Conservation (phyloP, 768 basidiomycete genomes). For the Boletus barrowsii region DNA sequence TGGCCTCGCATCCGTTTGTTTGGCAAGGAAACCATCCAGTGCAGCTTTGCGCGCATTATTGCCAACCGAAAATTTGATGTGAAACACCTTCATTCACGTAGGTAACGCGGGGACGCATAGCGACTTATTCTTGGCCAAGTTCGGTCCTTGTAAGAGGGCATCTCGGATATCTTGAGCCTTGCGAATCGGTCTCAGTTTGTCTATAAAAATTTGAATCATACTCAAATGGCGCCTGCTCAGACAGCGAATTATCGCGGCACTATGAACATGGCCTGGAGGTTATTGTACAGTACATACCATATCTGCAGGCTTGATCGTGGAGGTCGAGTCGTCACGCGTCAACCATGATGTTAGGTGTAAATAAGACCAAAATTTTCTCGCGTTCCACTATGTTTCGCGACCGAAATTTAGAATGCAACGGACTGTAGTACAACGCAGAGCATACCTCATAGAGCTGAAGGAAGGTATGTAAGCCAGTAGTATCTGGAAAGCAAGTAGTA, state of each 20-base stretch:
- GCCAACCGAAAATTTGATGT: conserved; percentile 32
- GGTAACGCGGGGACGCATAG: conserved; percentile 25
- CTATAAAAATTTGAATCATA: too few species aligned
- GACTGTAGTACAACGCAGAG: background rate
- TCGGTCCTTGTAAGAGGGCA: conserved; percentile 23
- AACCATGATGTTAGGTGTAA: too few species aligned
- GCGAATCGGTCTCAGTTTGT: background rate
- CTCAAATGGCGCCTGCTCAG: too few species aligned
- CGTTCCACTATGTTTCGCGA: too few species aligned
- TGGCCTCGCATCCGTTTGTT: conserved; percentile 37
- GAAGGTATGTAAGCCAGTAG: conserved; percentile 14
- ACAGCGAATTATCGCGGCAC: too few species aligned
- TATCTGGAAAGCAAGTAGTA: too few species aligned
- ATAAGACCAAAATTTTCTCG: too few species aligned
- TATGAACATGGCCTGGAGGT: too few species aligned
- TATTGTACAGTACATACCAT: too few species aligned
- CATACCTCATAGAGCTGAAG: conserved; percentile 19
- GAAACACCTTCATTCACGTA: background rate
- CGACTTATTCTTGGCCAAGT: conserved; percentile 41
- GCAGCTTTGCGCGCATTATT: conserved; percentile 39
- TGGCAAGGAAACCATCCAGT: conserved; percentile 40
- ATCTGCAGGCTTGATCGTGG: too few species aligned
- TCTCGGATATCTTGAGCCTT: conserved; percentile 21
- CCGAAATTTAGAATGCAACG: too few species aligned
- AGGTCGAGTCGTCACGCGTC: too few species aligned